Evolutionary conservation across 1,284 basidiomycete genomes (phyloP).

Genomic region (Ceratobasidium sp.): DNA sequence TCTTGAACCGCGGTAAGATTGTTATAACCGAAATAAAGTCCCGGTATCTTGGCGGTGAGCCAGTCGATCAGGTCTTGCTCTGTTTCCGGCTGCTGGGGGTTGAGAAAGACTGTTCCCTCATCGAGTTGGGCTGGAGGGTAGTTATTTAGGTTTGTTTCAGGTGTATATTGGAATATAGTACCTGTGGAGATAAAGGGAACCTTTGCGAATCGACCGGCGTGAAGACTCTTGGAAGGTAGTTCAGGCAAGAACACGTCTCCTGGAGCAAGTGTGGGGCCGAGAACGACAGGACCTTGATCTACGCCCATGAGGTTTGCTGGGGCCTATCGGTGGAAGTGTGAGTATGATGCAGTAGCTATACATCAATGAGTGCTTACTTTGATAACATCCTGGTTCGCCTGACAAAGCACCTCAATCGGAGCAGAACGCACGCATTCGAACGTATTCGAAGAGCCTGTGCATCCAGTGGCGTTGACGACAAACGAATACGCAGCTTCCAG

Average conservation of each 20-base stretch:
- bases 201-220: slow-evolving; percentile 53
- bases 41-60: slow-evolving; percentile 5
- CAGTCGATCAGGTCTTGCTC: slow-evolving; percentile 36
- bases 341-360: neutral
- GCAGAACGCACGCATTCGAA: slow-evolving; percentile 42
- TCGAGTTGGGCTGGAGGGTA: slow-evolving; percentile 33
- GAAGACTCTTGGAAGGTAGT: slow-evolving; percentile 54
- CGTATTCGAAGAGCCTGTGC: slow-evolving; percentile 7
- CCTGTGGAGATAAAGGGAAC: slow-evolving; percentile 58
- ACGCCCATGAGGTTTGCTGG: neutral
- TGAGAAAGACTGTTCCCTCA: slow-evolving; percentile 42
- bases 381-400: neutral
- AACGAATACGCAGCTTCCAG: slow-evolving; percentile 27
- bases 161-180: slow-evolving; percentile 7
- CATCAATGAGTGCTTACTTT: neutral
- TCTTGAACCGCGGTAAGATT: neutral
- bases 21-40: neutral
- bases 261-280: slow-evolving; percentile 47
- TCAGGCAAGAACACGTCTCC: slow-evolving; percentile 57
- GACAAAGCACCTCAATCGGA: slow-evolving; percentile 8
- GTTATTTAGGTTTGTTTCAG: neutral
- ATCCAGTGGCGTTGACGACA: slow-evolving; percentile 38
- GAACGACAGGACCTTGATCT: slow-evolving; percentile 9
- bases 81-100: neutral
- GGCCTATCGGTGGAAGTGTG: neutral